Base-by-base conservation (phyloP, 2,329 filamentous ascomycete species). In the Calonectria honghensis region DNA sequence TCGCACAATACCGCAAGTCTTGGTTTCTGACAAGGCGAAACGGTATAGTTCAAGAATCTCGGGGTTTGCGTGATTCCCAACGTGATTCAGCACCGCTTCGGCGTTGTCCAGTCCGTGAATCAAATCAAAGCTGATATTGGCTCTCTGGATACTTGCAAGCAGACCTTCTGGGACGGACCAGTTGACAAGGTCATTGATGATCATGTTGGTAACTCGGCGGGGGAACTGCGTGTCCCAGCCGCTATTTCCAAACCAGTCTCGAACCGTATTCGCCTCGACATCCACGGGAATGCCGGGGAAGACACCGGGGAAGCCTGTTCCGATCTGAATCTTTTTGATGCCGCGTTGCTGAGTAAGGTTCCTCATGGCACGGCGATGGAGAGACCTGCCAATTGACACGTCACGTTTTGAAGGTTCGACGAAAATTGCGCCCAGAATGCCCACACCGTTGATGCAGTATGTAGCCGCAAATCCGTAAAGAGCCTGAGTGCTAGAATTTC, bases 391-490 rank as follows among this genome's bases (percentile, higher is more conserved):
- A 75, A 98, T 97, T 0, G 96, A 98, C 13, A 98, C 90, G 80
- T 96, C 97, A 41, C 96, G 92, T 81, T 97, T 94, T 5, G 90
- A 87, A 0, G 96, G 96, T 78, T 98, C 96, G 48, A 98, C 96
- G 75, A 98, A 94, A n/a, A 98, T 89, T 4, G 95, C 92, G 0
- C 94, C 96, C 66, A 98, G 92, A 24, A 95, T 93, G 20, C 95
- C 95, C 6, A 93, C 93, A 1, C 86, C 86, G 51, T 92, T 92
- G 81, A 94, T 92, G 82, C 92, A 96, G 82, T 98, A 98, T 0
- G 96, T 98, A 0, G 96, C 94, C 81, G 94, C 96, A 84, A 98
- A 98, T 2, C 96, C 96, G 81, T 98, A 98, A 0, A 98, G 86
- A 0, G 95, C 95, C 76, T 95, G 94, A 0, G 96, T 98, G 83